phyloP scores from a whole-genome alignment of 768 basidiomycete genomes.

The Rhizopogon salebrosus region DNA sequence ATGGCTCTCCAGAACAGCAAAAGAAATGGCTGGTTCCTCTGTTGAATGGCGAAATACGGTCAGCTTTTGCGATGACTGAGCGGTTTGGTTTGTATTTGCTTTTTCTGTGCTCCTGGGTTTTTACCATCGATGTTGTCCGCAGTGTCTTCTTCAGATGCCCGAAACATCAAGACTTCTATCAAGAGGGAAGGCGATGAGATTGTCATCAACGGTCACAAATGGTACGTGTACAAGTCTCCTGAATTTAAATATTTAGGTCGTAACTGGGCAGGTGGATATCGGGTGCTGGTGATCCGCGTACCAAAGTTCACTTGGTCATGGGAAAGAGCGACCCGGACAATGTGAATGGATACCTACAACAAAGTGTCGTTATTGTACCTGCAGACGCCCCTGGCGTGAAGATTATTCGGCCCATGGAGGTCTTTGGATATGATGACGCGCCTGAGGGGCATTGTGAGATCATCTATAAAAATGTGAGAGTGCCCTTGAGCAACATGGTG shows the following conservation, averaged over 20 bases:
- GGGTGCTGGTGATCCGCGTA: constrained; percentile 91
- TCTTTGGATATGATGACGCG: constrained; percentile 93
- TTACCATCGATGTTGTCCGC: constrained; percentile 1
- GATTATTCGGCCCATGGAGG: constrained; percentile 86
- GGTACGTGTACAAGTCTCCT: constrained; percentile 40
- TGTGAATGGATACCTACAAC: constrained; percentile 70
- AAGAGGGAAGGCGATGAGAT: constrained; percentile 81
- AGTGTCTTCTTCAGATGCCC: constrained; percentile 94
- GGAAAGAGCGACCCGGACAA: constrained; percentile 91
- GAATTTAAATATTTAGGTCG: not conserved
- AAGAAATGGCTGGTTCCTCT: constrained; percentile 85
- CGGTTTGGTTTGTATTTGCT: constrained; percentile 55
- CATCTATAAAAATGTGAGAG: constrained; percentile 88
- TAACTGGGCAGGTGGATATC: constrained; percentile 82
- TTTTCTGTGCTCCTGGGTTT: constrained; percentile 3
- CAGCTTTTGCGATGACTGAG: constrained; percentile 97
- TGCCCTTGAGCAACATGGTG: constrained; percentile 78
- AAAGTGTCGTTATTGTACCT: constrained; percentile 95
- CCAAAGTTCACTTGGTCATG: constrained; percentile 87
- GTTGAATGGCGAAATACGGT: constrained; percentile 88
- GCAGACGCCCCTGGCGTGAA: constrained; percentile 82
- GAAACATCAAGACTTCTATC: constrained; percentile 88
- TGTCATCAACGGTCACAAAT: constrained; percentile 95
- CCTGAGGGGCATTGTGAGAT: constrained; percentile 97
- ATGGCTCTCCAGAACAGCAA: constrained; percentile 89